These are phyloP conservation scores for Xylaria sp. DNA, from an alignment of 2,329 filamentous ascomycete species.

Conservation along the genomic window DNA sequence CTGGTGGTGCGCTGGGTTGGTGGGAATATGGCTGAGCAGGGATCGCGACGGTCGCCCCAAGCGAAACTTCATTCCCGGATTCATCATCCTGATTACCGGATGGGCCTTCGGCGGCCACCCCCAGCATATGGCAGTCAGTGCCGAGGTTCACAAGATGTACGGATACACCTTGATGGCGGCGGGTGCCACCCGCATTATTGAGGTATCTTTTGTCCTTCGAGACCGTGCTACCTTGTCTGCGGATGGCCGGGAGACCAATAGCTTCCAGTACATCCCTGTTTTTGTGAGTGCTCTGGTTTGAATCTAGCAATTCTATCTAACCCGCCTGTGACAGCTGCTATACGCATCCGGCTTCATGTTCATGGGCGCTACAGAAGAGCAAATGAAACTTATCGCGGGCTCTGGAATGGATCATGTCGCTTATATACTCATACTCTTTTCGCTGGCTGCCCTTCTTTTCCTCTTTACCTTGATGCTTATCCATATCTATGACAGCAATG, in stretches of 20 bases:
- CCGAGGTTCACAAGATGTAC: conserved; percentile 88
- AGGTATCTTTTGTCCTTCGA: conserved; percentile 86
- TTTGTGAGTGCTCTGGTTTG: conserved; percentile 65
- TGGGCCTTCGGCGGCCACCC: conserved; percentile 96
- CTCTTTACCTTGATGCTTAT: conserved; percentile 90
- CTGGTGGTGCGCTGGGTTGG: conserved; percentile 94
- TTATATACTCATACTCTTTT: conserved; percentile 92
- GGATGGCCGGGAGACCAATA: conserved; percentile 74
- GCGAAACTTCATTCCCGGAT: conserved; percentile 90
- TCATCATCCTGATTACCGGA: conserved; percentile 91
- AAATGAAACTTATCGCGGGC: conserved; percentile 81
- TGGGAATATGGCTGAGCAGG: conserved; percentile 90
- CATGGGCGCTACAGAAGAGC: conserved; percentile 97
- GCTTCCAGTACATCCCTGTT: conserved; percentile 75
- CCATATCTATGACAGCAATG: conserved; percentile 77
- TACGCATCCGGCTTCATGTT: conserved; percentile 95
- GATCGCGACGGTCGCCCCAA: conserved; percentile 85
- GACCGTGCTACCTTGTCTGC: conserved; percentile 73
- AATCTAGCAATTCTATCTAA: conserved; percentile 37
- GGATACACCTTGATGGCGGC: conserved; percentile 96
- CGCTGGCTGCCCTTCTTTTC: conserved; percentile 88
- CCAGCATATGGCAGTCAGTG: conserved; percentile 83
- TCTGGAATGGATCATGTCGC: conserved; percentile 87
- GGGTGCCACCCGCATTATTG: conserved; percentile 84
- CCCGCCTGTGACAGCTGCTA: conserved; percentile 69